These are phyloP conservation scores for Citeromyces nyonsensis DNA, from an alignment of 805 yeast species.

Conservation along the genomic window DNA sequence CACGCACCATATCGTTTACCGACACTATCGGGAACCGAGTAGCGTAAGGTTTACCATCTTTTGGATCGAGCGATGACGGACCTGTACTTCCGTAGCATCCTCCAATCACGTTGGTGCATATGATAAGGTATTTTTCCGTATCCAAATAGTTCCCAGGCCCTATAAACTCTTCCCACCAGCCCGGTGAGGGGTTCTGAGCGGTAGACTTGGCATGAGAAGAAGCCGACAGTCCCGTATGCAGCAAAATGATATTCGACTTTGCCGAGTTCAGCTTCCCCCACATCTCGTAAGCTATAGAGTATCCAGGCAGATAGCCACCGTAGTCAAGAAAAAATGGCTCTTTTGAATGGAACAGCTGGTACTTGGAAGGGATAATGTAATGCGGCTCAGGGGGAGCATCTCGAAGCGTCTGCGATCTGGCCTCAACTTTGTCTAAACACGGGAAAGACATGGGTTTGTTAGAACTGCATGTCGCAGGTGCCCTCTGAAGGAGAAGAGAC, in stretches of 20 bases:
- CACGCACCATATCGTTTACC: constrained; percentile 81
- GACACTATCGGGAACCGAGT: constrained; percentile 81
- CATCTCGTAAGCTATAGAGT: constrained; percentile 79
- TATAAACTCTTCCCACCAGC: constrained; percentile 95
- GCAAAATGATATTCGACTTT: constrained; percentile 56
- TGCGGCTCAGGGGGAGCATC: constrained; percentile 80
- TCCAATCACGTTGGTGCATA: constrained; percentile 86
- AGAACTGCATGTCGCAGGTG: constrained; percentile 13
- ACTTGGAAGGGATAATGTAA: constrained; percentile 46
- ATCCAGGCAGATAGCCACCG: constrained; percentile 65
- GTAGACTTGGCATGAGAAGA: constrained; percentile 89
- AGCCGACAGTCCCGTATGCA: constrained; percentile 88
- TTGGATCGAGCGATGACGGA: constrained; percentile 70
- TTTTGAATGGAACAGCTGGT: constrained; percentile 47
- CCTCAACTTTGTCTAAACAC: constrained; percentile 67
- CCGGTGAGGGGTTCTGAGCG: constrained; percentile 46
- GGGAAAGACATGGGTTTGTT: constrained; percentile 70
- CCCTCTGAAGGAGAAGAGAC: background rate
- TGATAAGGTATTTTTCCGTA: constrained; percentile 65
- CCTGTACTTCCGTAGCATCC: constrained; percentile 96
- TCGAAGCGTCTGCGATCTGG: constrained; percentile 24
- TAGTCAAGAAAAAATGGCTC: constrained; percentile 62
- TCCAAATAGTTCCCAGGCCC: constrained; percentile 75
- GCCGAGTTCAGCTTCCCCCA: constrained; percentile 67
- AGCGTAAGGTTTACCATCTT: constrained; percentile 52